These are phyloP conservation scores for Penstemon barbatus DNA, from an alignment of 257 asterid species.

Conservation along the genomic window DNA sequence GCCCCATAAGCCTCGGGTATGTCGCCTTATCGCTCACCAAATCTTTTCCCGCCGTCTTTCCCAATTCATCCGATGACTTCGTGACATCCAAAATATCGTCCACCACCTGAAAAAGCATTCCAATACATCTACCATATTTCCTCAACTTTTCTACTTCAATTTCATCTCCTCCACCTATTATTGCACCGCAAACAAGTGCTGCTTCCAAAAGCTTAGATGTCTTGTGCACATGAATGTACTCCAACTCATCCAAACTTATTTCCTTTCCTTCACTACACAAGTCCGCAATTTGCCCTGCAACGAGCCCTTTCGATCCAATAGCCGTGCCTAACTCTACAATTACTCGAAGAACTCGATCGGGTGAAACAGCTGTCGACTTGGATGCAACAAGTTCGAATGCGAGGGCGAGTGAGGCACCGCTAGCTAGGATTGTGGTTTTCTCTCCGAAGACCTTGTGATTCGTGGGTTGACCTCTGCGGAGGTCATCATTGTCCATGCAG, in stretches of 20 bases:
- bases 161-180: conserved; percentile 25
- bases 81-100: conserved; percentile 30
- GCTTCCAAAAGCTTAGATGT: conserved; percentile 24
- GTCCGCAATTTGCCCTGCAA: conserved; percentile 15
- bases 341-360: not conserved
- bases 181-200: conserved; percentile 11
- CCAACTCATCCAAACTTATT: not conserved
- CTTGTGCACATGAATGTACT: conserved; percentile 23
- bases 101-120: conserved; percentile 24
- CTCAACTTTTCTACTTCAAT: conserved; percentile 19
- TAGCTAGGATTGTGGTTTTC: conserved; percentile 12
- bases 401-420: not conserved
- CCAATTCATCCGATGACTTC: conserved; percentile 24
- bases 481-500: conserved; percentile 26
- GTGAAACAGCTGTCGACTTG: not conserved
- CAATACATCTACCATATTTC: conserved; percentile 16
- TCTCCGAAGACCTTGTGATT: conserved; percentile 28
- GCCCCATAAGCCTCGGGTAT: conserved; percentile 17
- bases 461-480: conserved; percentile 14
- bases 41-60: conserved; percentile 32
- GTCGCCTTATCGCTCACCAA: conserved; percentile 17
- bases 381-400: conserved; percentile 23
- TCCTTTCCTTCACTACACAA: not conserved
- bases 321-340: not conserved
- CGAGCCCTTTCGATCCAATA: conserved; percentile 10